Evolutionary conservation across 805 yeast species (phyloP), one percentile per base, ranked within the genome.

Genomic region (Kodamaea neixiangensis): DNA sequence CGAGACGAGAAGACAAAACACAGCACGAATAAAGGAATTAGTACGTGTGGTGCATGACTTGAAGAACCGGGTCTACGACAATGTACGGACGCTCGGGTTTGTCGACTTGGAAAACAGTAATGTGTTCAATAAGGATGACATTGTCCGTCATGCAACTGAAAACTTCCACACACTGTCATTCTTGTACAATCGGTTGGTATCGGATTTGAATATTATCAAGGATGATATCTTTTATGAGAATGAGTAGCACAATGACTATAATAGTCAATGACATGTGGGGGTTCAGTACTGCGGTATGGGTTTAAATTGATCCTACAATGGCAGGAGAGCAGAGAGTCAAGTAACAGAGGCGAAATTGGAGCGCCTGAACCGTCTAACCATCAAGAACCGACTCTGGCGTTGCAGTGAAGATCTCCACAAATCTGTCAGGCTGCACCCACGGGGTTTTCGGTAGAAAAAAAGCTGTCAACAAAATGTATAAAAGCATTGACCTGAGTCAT

Each of bases 191-290:
- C 58, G 58, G 33, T 49, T 64, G 42, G 64, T 56, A 7, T 56
- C 56, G 22, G 67, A 65, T 44, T 44, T 58, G 4, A 51, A 57
- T 20, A 44, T 61, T 34, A 53, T 64, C 19, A 51, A 58, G 21
- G 51, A 56, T 14, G 69, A 65, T 52, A 52, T 55, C 11, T 67
- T 67, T 49, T 67, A 67, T 51, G 44, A 35, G 10, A 25, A 25
- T 25, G 31, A 25, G 5, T 5, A 25, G 11, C 13, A 25, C 29
- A 7, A 25, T 13, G 10, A 25, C n/a, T n/a, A n/a, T n/a, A n/a
- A n/a, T n/a, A n/a, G n/a, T n/a, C n/a, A n/a, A n/a, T n/a, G n/a
- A n/a, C n/a, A n/a, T 25, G 31, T 25, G 31, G 31, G 11, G 31
- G 11, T 7, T 25, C 11, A 25, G 31, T 25, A 25, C 10, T 25